phyloP scores from a whole-genome alignment of 1,284 basidiomycete species.

The Trichosporon coremiiforme region DNA sequence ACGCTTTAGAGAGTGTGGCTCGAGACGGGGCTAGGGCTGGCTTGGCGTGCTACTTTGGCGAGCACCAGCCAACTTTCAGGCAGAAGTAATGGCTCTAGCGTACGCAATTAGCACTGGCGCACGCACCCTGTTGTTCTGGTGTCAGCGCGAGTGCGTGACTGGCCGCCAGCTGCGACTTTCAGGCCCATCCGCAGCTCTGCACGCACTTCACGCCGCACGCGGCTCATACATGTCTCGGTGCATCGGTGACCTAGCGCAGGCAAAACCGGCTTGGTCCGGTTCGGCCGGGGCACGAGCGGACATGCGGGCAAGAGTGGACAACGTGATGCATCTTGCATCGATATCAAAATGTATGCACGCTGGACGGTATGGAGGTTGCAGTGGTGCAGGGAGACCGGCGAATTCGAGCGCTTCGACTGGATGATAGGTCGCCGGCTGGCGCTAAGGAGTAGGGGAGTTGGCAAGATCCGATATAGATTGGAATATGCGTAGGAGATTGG shows the following conservation, averaged over 20 bases:
- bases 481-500: background rate
- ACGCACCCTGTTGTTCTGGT: background rate
- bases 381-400: background rate
- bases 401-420: background rate
- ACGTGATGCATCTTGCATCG: background rate
- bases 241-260: background rate
- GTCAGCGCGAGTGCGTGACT: background rate
- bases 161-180: too few species aligned
- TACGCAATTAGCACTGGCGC: background rate
- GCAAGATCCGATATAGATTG: conserved; percentile 1
- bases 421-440: background rate
- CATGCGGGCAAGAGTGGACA: background rate
- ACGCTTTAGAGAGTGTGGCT: background rate
- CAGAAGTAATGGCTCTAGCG: background rate
- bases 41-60: background rate
- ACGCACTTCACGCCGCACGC: too few species aligned
- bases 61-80: background rate
- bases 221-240: background rate
- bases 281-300: background rate
- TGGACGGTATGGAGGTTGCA: too few species aligned
- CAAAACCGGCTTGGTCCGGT: too few species aligned
- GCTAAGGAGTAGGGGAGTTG: background rate
- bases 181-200: too few species aligned
- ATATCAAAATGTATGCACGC: too few species aligned
- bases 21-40: background rate